Percentiles rank a stretch among this genome's conserved stretches.
Conservation (phyloP, 1,139 yeast species). For the Diutina scorzettiae region DNA sequence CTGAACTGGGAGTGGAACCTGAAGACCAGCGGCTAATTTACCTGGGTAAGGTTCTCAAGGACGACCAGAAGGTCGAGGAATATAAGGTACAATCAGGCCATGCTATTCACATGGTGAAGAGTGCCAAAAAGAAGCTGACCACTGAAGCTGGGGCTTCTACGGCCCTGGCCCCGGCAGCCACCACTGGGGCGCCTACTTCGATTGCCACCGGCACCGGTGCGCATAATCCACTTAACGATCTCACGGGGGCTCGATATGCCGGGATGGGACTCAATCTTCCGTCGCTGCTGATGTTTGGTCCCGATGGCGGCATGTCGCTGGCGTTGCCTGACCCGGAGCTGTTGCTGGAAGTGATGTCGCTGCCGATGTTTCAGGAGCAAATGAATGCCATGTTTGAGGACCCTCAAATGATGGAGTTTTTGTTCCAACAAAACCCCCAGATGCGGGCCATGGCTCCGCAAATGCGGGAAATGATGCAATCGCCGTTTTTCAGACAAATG, state of each 20-base stretch:
- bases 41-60: conserved; percentile 89
- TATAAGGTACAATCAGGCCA: conserved; percentile 82
- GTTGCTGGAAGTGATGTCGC: conserved; percentile 59
- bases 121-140: conserved; percentile 19
- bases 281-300: conserved; percentile 81
- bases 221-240: conserved; percentile 79
- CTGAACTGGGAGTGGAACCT: conserved; percentile 51
- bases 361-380: conserved; percentile 70
- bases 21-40: conserved; percentile 79
- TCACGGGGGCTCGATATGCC: conserved; percentile 93
- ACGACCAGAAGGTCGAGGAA: conserved; percentile 55
- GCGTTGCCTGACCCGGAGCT: conserved; percentile 66
- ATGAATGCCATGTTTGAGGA: conserved; percentile 69
- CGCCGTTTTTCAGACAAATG: conserved; percentile 78
- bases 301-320: conserved; percentile 77
- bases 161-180: conserved; percentile 12
- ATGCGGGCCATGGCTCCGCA: conserved; percentile 82
- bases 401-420: conserved; percentile 73
- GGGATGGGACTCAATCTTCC: conserved; percentile 77
- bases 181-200: conserved; percentile 48
- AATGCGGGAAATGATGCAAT: conserved; percentile 74
- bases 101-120: conserved; percentile 79
- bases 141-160: conserved; percentile 17
- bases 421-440: conserved; percentile 78
- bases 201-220: conserved; percentile 84